Evolutionary conservation across 495 filamentous ascomycete species (phyloP).

Genomic region (Penicillium flavigenum): DNA sequence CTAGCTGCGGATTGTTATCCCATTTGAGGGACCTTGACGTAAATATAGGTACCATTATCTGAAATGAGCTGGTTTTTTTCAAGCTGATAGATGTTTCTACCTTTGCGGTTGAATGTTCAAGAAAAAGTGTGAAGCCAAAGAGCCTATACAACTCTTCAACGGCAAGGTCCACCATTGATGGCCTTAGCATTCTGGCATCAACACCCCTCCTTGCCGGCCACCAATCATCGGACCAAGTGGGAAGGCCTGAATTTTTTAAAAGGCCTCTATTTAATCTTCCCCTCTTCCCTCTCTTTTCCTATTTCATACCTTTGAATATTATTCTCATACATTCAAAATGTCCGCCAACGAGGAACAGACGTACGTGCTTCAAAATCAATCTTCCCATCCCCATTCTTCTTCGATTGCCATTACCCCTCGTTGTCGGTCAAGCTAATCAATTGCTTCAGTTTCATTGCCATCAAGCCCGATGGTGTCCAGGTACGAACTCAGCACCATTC

Average conservation of each 20-base stretch:
- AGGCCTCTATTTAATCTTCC: slow-evolving; percentile 35
- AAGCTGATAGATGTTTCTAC: not conserved
- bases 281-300: slow-evolving; percentile 32
- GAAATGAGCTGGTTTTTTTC: not conserved
- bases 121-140: not conserved
- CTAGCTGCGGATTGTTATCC: not conserved
- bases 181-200: slow-evolving; percentile 12
- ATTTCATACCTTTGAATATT: slow-evolving; percentile 31
- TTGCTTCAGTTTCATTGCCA: slow-evolving; percentile 84
- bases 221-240: slow-evolving; percentile 22
- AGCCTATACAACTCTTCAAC: not conserved
- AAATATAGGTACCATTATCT: not conserved
- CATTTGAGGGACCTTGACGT: not conserved
- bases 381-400: slow-evolving; percentile 11
- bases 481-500: slow-evolving; percentile 49
- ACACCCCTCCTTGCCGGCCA: slow-evolving; percentile 24
- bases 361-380: slow-evolving; percentile 54
- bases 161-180: not conserved
- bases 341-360: slow-evolving; percentile 76
- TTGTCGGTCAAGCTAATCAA: slow-evolving; percentile 49
- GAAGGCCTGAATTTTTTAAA: slow-evolving; percentile 24
- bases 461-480: slow-evolving; percentile 99
- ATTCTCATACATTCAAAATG: slow-evolving; percentile 61
- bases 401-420: slow-evolving; percentile 21
- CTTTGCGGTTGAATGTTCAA: not conserved